phyloP scores from a whole-genome alignment of 2,329 filamentous ascomycete genomes.

The Reticulascus tulasneorum region DNA sequence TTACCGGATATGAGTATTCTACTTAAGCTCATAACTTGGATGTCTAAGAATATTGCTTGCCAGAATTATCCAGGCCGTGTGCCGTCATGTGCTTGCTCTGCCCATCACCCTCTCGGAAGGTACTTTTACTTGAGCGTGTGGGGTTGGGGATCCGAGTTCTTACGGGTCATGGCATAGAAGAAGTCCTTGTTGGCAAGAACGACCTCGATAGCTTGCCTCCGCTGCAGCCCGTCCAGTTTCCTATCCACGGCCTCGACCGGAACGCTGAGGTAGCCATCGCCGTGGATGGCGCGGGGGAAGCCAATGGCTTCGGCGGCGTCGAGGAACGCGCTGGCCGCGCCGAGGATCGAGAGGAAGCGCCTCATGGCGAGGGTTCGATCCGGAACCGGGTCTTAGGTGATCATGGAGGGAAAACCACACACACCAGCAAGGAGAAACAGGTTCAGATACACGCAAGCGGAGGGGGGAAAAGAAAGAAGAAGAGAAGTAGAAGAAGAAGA shows the following conservation, averaged over 20 bases:
- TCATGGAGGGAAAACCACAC: conserved; percentile 2
- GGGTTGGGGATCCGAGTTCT: conserved; percentile 11
- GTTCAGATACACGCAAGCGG: too few species aligned
- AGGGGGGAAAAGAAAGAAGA: background rate
- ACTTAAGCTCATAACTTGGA: too few species aligned
- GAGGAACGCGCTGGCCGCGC: conserved; percentile 4
- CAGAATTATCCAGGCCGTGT: too few species aligned
- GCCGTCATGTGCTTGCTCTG: too few species aligned
- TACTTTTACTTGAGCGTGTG: too few species aligned
- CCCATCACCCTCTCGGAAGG: too few species aligned
- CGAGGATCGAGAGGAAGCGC: too few species aligned
- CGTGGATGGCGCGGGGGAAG: conserved; percentile 24
- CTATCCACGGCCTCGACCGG: conserved; percentile 21
- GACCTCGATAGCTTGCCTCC: conserved; percentile 21
- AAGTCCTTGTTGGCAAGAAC: conserved; percentile 30
- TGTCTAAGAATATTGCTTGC: too few species aligned
- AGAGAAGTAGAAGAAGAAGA: conserved; percentile 1
- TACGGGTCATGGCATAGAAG: conserved; percentile 35
- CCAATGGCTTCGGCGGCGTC: conserved; percentile 7
- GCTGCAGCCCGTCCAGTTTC: conserved; percentile 3
- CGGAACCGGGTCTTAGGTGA: conserved; percentile 5
- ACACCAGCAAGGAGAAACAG: background rate
- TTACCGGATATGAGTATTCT: too few species aligned
- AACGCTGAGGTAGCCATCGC: conserved; percentile 33
- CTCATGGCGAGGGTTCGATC: too few species aligned